Evolutionary conservation across 108 stramenopile species (phyloP), one percentile per base, ranked within the genome.

Genomic region (Cyclostephanos invisitatus): DNA sequence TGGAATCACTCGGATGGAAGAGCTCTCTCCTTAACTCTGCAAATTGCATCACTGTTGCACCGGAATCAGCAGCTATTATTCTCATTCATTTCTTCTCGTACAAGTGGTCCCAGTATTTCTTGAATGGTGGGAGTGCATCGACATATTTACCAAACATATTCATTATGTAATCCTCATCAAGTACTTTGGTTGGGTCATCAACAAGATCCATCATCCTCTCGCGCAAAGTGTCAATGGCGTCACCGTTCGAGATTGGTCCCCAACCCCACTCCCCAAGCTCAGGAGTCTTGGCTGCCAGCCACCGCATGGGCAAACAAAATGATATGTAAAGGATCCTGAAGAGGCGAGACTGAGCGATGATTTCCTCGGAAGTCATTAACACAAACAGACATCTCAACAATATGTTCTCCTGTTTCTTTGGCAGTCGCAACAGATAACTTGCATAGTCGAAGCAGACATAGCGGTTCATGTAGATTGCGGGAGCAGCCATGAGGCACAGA

Each of bases 131-230:
- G 22, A 62, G 62, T 48, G 24, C 62, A 40, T 37, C 11, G 2
- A 40, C 22, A 24, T 38, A 48, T 21, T 48, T 37, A 22, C 9
- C 5, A 27, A 62, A 62, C 22, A 62, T 22, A 42, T 22, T 62
- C 62, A 62, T 62, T 36, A 62, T 62, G 20, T 38, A 62, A 48
- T 62, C 22, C 47, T 62, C 36, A 21, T 42, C 12, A 9, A 62
- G 37, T 21, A 62, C 21, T 4, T 27, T 27, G 21, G 24, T 48
- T 40, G 44, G 44, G 8, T 22, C 22, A 14, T 10, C 25, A 37
- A 27, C 27, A 27, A 62, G 36, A 40, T 22, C 37, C 22, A 38
- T 37, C 44, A 62, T 24, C 47, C 22, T 48, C 38, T 48, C 12
- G 18, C 21, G 9, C 22, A 62, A 40, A 14, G 37, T 22, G 15